Base-by-base conservation (phyloP, 1,284 basidiomycete genomes). In the Erythrobasidium hasegawianum region DNA sequence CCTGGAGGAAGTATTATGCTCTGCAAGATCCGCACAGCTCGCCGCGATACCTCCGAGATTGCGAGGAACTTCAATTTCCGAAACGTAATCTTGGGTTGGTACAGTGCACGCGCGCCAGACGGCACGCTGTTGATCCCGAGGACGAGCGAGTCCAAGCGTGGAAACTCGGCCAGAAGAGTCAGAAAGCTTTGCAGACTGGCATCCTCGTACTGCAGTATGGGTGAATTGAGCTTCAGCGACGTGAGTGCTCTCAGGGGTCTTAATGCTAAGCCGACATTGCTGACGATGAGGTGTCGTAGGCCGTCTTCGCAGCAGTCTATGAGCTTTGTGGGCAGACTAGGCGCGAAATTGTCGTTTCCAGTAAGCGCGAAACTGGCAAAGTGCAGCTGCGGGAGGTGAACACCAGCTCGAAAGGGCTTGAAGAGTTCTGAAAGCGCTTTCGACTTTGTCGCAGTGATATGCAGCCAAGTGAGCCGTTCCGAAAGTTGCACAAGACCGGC, bases 401-500 rank as follows among this genome's bases (percentile, higher is more conserved):
- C 14, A n/a, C n/a, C n/a, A 47, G 43, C 22, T 24, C 43, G 43
- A 47, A 47, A 47, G 22, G 43, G n/a, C 43, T 47, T 47, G 14
- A 47, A 47, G 43, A 47, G 16, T 8, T 47, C 22, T n/a, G 43
- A 47, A n/a, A 47, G 16, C 14, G 43, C 16, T 47, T 47, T 47
- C 5, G 43, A 47, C 22, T 24, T n/a, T 8, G n/a, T 47, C 22
- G 22, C 22, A 5, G 43, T 16, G 22, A 47, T 24, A 24, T 47
- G 43, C 43, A 47, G 43, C 43, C 43, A 47, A n/a, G 43, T 47
- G 22, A 47, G 43, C 5, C 43, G 43, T 18, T 47, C 33, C 33
- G 33, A 33, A 11, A 33, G 33, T 11, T 33, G 33, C 33, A 33
- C 33, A 33, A 33, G 33, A 33, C 33, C 33, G 4, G 33, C 33